Evolutionary conservation across 768 basidiomycete species (phyloP).

Genomic region (Rhodotorula diobovata): DNA sequence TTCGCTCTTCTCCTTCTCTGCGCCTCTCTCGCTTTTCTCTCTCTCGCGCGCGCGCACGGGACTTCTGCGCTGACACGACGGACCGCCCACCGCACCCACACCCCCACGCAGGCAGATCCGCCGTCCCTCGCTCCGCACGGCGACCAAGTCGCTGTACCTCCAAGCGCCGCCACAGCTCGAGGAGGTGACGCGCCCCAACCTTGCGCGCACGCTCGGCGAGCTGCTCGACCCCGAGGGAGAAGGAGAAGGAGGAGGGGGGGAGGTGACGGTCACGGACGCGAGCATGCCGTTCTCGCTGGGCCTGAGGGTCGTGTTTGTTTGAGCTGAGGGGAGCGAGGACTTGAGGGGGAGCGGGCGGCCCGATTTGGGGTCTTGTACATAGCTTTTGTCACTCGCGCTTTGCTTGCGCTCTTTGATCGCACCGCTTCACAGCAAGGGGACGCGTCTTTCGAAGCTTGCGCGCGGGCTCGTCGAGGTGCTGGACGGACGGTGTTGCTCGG

Average conservation of each 20-base stretch:
- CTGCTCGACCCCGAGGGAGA: slow-evolving; percentile 54
- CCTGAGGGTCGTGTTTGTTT: slow-evolving; percentile 45
- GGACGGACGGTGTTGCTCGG: too few relatives aligned
- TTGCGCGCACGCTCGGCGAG: slow-evolving; percentile 78
- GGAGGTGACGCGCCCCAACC: slow-evolving; percentile 79
- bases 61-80: too few relatives aligned
- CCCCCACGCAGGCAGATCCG: slow-evolving; percentile 74
- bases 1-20: background rate
- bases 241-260: slow-evolving; percentile 38
- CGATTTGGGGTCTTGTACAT: too few relatives aligned
- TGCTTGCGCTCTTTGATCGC: too few relatives aligned
- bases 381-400: too few relatives aligned
- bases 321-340: too few relatives aligned
- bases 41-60: too few relatives aligned
- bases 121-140: slow-evolving; percentile 81
- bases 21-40: background rate
- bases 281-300: slow-evolving; percentile 77
- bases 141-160: slow-evolving; percentile 75
- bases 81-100: too few relatives aligned
- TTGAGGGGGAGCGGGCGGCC: too few relatives aligned
- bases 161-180: slow-evolving; percentile 91
- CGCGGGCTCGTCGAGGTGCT: too few relatives aligned
- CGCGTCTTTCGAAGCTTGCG: too few relatives aligned
- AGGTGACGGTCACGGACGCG: slow-evolving; percentile 75
- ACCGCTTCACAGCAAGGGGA: too few relatives aligned